Percentiles rank a stretch among this genome's conserved stretches.
Conservation (phyloP, 2,329 filamentous ascomycete genomes). For the Kalmusia sp. region DNA sequence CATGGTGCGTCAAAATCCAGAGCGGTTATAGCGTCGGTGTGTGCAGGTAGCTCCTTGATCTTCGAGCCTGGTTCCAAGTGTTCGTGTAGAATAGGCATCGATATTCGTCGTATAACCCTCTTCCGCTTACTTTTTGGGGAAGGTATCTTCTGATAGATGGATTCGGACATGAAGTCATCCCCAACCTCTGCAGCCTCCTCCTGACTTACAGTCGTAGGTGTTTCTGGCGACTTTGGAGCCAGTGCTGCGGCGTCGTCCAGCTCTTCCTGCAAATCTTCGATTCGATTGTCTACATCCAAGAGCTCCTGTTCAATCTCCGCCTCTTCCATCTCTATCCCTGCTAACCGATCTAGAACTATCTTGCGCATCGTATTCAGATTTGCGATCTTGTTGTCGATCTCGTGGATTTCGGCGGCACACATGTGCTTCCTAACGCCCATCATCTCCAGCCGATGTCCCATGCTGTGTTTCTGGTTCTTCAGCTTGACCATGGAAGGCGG, state of each 20-base stretch:
- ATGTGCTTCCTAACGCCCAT: conserved; percentile 94
- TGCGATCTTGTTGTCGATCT: conserved; percentile 96
- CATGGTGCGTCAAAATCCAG: conserved; percentile 98
- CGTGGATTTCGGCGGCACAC: conserved; percentile 93
- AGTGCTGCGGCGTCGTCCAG: conserved; percentile 58
- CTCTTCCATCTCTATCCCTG: conserved; percentile 88
- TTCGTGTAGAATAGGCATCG: conserved; percentile 94
- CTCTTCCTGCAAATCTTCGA: conserved; percentile 69
- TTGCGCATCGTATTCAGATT: conserved; percentile 92
- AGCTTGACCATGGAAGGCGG: conserved; percentile 75
- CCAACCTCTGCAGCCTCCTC: conserved; percentile 55
- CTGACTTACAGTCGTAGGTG: conserved; percentile 56
- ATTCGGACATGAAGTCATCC: conserved; percentile 90
- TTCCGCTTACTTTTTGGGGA: conserved; percentile 61
- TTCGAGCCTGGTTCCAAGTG: conserved; percentile 88
- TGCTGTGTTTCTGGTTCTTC: conserved; percentile 77
- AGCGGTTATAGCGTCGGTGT: conserved; percentile 86
- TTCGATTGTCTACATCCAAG: conserved; percentile 65
- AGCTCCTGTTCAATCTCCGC: conserved; percentile 86
- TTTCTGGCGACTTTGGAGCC: conserved; percentile 49
- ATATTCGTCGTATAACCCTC: conserved; percentile 71
- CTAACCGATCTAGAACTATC: conserved; percentile 87
- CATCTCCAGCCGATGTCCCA: conserved; percentile 89
- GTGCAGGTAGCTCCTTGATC: conserved; percentile 88
- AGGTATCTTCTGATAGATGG: conserved; percentile 92